Conservation (phyloP, 192 early-diverging fungal genomes). For the Diversispora epigaea region DNA sequence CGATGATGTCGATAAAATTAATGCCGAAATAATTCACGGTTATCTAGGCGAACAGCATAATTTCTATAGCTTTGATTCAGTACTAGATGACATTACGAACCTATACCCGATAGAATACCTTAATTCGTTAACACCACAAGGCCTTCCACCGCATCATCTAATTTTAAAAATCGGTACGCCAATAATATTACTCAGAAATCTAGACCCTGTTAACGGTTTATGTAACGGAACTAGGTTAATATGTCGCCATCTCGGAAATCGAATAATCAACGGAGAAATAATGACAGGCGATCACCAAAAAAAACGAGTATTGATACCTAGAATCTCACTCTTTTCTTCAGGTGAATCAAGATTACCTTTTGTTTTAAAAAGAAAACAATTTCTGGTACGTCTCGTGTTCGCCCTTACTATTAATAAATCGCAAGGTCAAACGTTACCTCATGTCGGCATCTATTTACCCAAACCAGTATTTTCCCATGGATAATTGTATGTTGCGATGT, state of each 20-base stretch:
- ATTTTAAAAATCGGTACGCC: constrained; percentile 29
- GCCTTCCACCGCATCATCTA: constrained; percentile 34
- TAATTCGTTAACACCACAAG: constrained; percentile 23
- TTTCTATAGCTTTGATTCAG: constrained; percentile 8
- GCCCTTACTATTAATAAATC: constrained; percentile 36
- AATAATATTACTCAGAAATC: constrained; percentile 27
- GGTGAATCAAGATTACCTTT: constrained; percentile 21
- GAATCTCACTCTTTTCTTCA: constrained; percentile 17
- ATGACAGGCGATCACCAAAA: constrained; percentile 28
- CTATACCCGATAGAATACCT: constrained; percentile 32
- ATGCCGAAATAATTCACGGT: neutral
- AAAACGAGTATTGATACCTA: constrained; percentile 19
- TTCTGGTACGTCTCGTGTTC: constrained; percentile 30
- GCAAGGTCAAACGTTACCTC: constrained; percentile 30
- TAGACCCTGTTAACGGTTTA: constrained; percentile 26
- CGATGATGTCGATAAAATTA: constrained; percentile 31
- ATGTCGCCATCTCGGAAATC: constrained; percentile 1
- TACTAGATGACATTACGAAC: neutral
- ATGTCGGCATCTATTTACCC: constrained; percentile 28
- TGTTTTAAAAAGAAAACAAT: constrained; percentile 31
- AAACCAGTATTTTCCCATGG: constrained; percentile 32
- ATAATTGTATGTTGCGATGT: constrained; percentile 30
- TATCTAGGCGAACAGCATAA: constrained; percentile 12
- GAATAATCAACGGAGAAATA: constrained; percentile 18
- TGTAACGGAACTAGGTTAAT: constrained; percentile 36